A percentile compares a stretch with the other conserved stretches of the same genome.
phyloP scores from a whole-genome alignment of 139 green algal genomes.

The Volvox africanus region DNA sequence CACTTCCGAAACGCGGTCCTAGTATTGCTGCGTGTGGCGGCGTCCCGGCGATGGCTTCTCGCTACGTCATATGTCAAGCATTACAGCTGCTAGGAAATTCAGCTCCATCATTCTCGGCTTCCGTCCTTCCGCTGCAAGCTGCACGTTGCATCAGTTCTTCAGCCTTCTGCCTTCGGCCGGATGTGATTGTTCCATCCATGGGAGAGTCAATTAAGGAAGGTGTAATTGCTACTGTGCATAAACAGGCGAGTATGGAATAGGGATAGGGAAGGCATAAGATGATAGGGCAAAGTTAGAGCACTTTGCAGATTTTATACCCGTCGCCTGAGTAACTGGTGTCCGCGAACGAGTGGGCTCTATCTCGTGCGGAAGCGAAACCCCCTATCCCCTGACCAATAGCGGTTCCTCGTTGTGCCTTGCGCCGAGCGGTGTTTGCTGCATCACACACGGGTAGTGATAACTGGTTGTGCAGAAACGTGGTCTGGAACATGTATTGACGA shows the following conservation, averaged over 20 bases:
- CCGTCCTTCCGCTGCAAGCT: background rate
- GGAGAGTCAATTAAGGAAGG: constrained; percentile 95
- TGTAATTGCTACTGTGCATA: constrained; percentile 82
- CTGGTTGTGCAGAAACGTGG: no score
- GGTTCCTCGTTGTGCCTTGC: no score
- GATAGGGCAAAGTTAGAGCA: no score
- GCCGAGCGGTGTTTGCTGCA: no score
- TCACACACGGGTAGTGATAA: no score
- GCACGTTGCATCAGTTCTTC: background rate
- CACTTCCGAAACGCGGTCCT: constrained; percentile 13
- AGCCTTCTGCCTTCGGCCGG: background rate
- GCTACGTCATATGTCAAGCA: background rate
- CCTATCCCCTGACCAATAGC: no score
- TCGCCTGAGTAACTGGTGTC: no score
- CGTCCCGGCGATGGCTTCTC: background rate
- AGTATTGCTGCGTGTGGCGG: background rate
- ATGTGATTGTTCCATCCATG: constrained; percentile 86
- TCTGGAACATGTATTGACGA: no score
- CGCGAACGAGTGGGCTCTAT: no score
- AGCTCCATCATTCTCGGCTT: background rate
- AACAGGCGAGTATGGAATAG: constrained; percentile 49
- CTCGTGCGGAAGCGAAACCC: no score
- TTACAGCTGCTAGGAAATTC: background rate
- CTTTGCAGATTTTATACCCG: no score
- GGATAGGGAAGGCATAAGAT: background rate